A percentile compares a stretch with the other conserved stretches of the same genome.
phyloP scores from a whole-genome alignment of 1,284 basidiomycete species.

The Fomes fomentarius region DNA sequence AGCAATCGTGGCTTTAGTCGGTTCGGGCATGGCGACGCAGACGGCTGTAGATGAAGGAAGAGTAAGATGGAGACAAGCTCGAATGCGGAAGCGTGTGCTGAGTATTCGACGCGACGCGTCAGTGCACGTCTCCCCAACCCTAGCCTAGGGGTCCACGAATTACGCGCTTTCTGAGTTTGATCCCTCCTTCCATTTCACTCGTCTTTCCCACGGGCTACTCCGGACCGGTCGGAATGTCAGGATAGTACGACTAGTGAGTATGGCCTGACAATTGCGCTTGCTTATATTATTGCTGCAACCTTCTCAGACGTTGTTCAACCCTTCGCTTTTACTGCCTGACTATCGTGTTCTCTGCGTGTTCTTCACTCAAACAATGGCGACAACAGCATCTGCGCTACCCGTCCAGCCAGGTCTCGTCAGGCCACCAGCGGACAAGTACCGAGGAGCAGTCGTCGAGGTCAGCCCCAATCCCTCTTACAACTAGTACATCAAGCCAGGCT shows the following conservation, averaged over 20 bases:
- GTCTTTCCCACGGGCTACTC: not conserved
- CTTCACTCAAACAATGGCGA: too few relatives aligned
- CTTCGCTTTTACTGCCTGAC: not conserved
- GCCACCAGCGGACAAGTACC: constrained; percentile 57
- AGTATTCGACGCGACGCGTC: constrained; percentile 28
- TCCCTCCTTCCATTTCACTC: not conserved
- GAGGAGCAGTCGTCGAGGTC: constrained; percentile 83
- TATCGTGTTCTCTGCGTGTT: not conserved
- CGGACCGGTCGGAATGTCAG: constrained; percentile 4
- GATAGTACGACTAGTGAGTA: constrained; percentile 19
- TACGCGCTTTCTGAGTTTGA: constrained; percentile 20
- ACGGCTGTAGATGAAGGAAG: constrained; percentile 5
- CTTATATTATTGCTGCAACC: constrained; percentile 8
- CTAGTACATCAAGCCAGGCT: constrained; percentile 37
- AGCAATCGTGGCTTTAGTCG: constrained; percentile 56
- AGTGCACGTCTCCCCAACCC: constrained; percentile 20
- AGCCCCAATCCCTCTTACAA: constrained; percentile 3
- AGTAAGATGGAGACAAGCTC: constrained; percentile 5
- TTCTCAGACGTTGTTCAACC: not conserved
- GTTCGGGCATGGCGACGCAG: constrained; percentile 51
- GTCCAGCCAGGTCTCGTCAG: constrained; percentile 4
- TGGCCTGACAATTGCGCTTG: constrained; percentile 16
- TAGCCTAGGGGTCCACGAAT: constrained; percentile 11
- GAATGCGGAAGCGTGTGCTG: constrained; percentile 10
- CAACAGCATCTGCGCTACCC: constrained; percentile 14